Base-by-base conservation (phyloP, 2,329 filamentous ascomycete species). In the Sporothrix inflata region DNA sequence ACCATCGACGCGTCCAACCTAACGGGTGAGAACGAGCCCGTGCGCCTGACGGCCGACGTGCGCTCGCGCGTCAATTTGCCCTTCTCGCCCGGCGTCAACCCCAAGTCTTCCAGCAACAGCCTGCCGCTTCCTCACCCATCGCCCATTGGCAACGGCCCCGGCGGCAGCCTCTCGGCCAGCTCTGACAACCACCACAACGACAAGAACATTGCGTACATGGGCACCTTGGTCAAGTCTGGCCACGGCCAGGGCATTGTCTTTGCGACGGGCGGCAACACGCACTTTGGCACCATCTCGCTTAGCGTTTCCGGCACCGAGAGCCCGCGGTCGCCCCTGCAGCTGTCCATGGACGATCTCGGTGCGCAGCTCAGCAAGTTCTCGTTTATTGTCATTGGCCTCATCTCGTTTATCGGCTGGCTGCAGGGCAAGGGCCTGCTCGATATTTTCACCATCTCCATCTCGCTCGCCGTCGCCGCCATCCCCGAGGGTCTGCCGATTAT, bases 181-280 rank as follows among this genome's bases (percentile, higher is more conserved):
- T n/a, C 27, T n/a, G 27, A 89, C 89, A 76, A 85, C 84, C 74
- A 92, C 68, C 92, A 92, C 74, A 91, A 92, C 70, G 89, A 91
- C 77, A 92, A 92, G 77, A 98, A 99, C 78, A 94, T 99, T 79
- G 96, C 94, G 1, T 98, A 98, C 80, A 98, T 99, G 94, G 96
- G 96, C 38, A 99, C 96, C 2, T 82, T 99, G 75, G 94, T 99
- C 45, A 93, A 95, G 76, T 98, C 95, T 47, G 96, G 96, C 12
- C 92, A 99, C 78, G 96, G 96, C 0, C 94, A 97, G 80, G 96
- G 96, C 57, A 91, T 99, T 76, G 96, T 99, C n/a, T 97, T 98
- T 80, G 94, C 94, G 9, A 99, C 96, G 7, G 97, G 97, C 71
- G 92, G 92, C 42, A 90, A 93, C 73, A 99, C 97, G 0, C 94